Conservation (phyloP, 2,329 filamentous ascomycete species). For the Cladosporium halotolerans region DNA sequence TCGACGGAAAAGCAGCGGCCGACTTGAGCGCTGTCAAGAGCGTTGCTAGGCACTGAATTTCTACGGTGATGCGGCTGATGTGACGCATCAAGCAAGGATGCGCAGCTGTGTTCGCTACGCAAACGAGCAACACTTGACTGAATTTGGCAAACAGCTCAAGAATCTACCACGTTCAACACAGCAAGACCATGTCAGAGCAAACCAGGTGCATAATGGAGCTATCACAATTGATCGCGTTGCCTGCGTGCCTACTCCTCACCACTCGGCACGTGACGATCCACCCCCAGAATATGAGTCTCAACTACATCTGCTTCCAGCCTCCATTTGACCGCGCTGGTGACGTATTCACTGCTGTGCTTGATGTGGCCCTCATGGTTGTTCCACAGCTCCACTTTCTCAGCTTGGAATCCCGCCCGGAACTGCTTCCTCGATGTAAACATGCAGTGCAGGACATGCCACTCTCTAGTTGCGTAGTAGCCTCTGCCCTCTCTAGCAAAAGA, state of each 20-base stretch:
- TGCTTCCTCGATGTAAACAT: conserved; percentile 1
- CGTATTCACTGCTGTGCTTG: neutral
- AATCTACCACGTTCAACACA: no score
- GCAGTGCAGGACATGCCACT: conserved; percentile 1
- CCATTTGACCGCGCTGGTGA: neutral
- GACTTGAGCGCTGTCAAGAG: no score
- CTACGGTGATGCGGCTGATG: no score
- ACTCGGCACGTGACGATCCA: neutral
- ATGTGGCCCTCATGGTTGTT: conserved; percentile 1
- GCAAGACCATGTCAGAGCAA: no score
- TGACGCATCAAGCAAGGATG: no score
- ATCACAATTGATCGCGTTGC: no score
- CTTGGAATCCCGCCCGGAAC: neutral
- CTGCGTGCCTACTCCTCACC: neutral
- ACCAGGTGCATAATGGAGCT: no score
- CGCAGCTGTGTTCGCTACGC: no score
- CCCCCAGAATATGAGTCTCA: neutral
- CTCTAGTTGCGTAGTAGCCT: neutral
- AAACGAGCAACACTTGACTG: no score
- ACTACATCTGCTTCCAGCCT: neutral
- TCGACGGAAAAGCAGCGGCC: no score
- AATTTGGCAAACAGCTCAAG: no score
- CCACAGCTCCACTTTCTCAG: neutral
- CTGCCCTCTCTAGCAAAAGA: neutral
- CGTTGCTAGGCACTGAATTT: no score